phyloP scores from a whole-genome alignment of 2,329 filamentous ascomycete species.

The Aspergillus intermedius region DNA sequence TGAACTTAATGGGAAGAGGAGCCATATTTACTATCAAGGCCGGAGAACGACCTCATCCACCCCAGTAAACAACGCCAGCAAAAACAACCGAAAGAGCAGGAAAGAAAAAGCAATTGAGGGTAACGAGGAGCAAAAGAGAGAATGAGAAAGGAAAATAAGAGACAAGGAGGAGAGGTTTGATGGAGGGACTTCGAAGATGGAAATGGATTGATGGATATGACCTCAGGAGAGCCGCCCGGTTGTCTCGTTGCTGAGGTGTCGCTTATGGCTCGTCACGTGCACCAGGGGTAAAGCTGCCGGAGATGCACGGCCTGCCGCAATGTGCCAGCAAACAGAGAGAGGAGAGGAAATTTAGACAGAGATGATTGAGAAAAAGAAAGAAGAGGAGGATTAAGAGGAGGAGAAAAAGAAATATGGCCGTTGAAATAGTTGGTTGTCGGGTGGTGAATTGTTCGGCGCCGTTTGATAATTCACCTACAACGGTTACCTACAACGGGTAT shows the following conservation, averaged over 20 bases:
- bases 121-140: constrained; percentile 15
- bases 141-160: constrained; percentile 8
- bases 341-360: neutral
- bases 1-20: constrained; percentile 84
- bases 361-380: neutral
- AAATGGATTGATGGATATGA: constrained; percentile 23
- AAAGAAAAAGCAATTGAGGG: constrained; percentile 13
- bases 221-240: constrained; percentile 34
- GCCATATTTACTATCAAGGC: constrained; percentile 43
- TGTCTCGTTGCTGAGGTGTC: constrained; percentile 36
- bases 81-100: constrained; percentile 13
- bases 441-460: no score
- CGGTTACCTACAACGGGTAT: no score
- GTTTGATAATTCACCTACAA: no score
- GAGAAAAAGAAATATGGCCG: neutral
- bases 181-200: constrained; percentile 12
- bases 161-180: constrained; percentile 9
- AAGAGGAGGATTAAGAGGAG: neutral
- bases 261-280: constrained; percentile 33
- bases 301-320: neutral
- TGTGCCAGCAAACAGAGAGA: neutral
- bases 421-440: no score
- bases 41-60: constrained; percentile 38
- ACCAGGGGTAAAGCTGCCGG: constrained; percentile 14
- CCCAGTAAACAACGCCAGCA: constrained; percentile 34